Evolutionary conservation across 129 eudicot genomes (phyloP).

Genomic region (Calendula officinalis): DNA sequence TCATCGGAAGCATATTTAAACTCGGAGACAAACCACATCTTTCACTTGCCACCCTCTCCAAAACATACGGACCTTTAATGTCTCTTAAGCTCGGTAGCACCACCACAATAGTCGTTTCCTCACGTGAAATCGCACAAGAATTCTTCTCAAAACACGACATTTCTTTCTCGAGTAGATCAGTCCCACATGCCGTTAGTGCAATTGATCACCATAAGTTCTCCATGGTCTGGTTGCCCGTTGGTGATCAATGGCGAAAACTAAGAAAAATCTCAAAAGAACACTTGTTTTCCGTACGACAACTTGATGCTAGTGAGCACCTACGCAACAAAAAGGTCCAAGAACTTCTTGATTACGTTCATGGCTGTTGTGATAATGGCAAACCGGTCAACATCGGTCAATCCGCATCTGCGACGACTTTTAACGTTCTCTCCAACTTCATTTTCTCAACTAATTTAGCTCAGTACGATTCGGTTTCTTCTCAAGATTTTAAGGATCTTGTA

Average conservation of each 20-base stretch:
- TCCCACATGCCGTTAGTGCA: background rate
- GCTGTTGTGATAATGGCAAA: conserved; percentile 15
- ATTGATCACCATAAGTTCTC: background rate
- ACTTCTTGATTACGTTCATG: conserved; percentile 13
- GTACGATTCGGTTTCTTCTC: background rate
- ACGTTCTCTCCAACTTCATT: background rate
- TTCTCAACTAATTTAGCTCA: background rate
- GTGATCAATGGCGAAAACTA: conserved; percentile 18
- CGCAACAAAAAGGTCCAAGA: conserved; percentile 3
- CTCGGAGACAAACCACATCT: background rate
- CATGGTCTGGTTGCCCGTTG: conserved; percentile 5
- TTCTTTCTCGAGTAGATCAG: conserved; percentile 11
- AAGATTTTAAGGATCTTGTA: background rate
- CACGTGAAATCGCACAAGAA: conserved; percentile 12
- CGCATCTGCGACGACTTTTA: background rate
- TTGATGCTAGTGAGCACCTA: conserved; percentile 7
- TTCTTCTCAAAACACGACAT: conserved; percentile 11
- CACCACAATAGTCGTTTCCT: conserved; percentile 15
- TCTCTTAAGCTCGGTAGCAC: conserved; percentile 15
- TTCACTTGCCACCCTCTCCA: background rate
- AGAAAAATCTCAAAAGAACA: conserved; percentile 15
- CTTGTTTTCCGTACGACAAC: conserved; percentile 3
- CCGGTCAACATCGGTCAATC: conserved; percentile 28
- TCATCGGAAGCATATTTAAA: background rate
- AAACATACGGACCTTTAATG: conserved; percentile 3